Evolutionary conservation across 1,284 basidiomycete genomes (phyloP).

Genomic region (Anthracocystis setariae): DNA sequence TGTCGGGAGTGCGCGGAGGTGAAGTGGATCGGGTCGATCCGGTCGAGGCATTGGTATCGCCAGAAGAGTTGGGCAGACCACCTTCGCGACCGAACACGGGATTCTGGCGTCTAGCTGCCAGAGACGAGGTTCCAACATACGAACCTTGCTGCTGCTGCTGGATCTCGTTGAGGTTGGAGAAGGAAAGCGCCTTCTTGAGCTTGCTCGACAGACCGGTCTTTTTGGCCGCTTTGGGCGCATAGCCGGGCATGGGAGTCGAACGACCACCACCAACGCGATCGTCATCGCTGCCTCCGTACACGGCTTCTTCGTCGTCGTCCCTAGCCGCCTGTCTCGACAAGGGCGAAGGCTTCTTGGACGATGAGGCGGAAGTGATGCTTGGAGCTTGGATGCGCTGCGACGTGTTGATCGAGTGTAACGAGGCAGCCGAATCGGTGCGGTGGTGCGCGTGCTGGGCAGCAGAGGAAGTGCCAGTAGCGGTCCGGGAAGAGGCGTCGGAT

Average conservation of each 20-base stretch:
- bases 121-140: conserved; percentile 4
- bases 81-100: conserved; percentile 26
- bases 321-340: conserved; percentile 49
- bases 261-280: conserved; percentile 50
- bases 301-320: conserved; percentile 55
- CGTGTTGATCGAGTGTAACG: conserved; percentile 28
- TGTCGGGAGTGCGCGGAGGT: conserved; percentile 59
- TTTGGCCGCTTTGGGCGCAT: conserved; percentile 41
- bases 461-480: conserved; percentile 14
- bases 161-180: conserved; percentile 57
- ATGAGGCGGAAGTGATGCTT: conserved; percentile 11
- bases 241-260: conserved; percentile 52
- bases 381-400: conserved; percentile 24
- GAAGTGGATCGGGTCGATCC: conserved; percentile 61
- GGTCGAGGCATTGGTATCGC: conserved; percentile 58
- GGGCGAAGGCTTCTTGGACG: conserved; percentile 59
- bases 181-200: conserved; percentile 60
- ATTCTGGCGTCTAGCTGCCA: conserved; percentile 12
- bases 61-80: conserved; percentile 48
- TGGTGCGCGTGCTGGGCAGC: conserved; percentile 21
- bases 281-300: conserved; percentile 59
- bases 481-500: conserved; percentile 32
- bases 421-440: conserved; percentile 34
- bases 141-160: conserved; percentile 15
- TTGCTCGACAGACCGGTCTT: conserved; percentile 60